phyloP scores from a whole-genome alignment of 768 basidiomycete genomes.

The Leccinum boreale region DNA sequence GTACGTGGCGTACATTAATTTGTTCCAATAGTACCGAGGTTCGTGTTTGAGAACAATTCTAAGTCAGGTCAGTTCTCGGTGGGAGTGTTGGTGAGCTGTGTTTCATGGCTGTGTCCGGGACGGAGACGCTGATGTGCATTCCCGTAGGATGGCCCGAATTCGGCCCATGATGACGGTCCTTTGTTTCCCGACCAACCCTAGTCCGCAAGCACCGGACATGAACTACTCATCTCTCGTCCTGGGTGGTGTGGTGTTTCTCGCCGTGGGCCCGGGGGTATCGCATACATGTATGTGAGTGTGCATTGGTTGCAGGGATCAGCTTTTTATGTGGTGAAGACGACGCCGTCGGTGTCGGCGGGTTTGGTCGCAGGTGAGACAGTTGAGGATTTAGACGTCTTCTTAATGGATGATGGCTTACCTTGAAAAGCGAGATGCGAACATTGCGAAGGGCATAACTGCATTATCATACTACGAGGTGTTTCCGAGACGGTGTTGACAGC shows the following conservation, averaged over 20 bases:
- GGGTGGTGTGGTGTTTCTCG: too few relatives aligned
- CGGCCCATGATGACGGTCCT: too few relatives aligned
- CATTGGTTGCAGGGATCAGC: too few relatives aligned
- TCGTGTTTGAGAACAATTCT: conserved; percentile 39
- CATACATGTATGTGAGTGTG: too few relatives aligned
- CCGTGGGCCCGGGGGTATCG: too few relatives aligned
- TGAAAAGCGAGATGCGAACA: not conserved
- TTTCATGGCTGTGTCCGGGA: too few relatives aligned
- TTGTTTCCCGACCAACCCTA: too few relatives aligned
- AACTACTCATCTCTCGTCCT: too few relatives aligned
- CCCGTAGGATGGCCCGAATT: too few relatives aligned
- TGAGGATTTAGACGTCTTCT: not conserved
- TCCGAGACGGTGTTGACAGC: not conserved
- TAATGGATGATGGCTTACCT: not conserved
- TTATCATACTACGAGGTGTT: not conserved
- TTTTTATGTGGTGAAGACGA: not conserved
- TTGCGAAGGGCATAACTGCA: not conserved
- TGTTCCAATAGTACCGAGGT: conserved; percentile 44
- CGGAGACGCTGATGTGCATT: not conserved
- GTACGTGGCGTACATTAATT: conserved; percentile 38
- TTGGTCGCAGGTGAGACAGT: not conserved
- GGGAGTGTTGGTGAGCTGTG: conserved; percentile 33
- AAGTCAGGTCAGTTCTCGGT: conserved; percentile 45
- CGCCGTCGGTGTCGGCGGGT: not conserved
- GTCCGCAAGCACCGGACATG: too few relatives aligned